Conservation (phyloP, 2,329 filamentous ascomycete species). For the Microdochium nivale region DNA sequence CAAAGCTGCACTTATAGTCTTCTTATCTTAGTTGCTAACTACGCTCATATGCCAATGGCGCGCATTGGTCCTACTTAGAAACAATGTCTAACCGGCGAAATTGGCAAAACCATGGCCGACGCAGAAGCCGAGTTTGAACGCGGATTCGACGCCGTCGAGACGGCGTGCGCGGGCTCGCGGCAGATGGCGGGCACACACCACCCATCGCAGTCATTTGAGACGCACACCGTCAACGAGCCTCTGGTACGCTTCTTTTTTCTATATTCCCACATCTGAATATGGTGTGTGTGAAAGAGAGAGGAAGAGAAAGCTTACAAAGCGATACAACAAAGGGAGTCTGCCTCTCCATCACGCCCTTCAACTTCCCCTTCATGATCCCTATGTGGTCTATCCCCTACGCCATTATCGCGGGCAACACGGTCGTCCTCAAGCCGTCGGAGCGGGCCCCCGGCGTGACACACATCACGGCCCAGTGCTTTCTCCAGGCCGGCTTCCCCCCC, state of each 20-base stretch:
- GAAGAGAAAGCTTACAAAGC: neutral
- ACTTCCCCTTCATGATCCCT: conserved; percentile 48
- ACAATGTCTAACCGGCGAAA: neutral
- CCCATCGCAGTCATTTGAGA: neutral
- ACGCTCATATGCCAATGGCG: neutral
- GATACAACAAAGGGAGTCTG: neutral
- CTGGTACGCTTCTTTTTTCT: neutral
- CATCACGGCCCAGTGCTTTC: conserved; percentile 57
- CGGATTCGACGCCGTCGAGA: neutral
- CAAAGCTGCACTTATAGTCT: too few species aligned
- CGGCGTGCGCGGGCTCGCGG: neutral
- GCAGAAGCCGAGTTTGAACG: neutral
- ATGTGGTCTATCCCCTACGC: conserved; percentile 74
- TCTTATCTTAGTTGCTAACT: neutral
- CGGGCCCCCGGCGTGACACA: conserved; percentile 59
- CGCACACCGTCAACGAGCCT: neutral
- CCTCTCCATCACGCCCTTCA: conserved; percentile 15
- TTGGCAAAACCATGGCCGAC: neutral
- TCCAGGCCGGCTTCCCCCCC: conserved; percentile 67
- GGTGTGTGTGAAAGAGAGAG: neutral
- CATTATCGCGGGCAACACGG: conserved; percentile 53
- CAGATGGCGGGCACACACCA: neutral
- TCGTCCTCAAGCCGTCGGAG: conserved; percentile 59
- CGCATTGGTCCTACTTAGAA: neutral
- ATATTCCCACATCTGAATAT: neutral